A percentile compares a stretch with the other conserved stretches of the same genome.
phyloP scores from a whole-genome alignment of 345 rosid genomes.

The Gossypium stocksii region DNA sequence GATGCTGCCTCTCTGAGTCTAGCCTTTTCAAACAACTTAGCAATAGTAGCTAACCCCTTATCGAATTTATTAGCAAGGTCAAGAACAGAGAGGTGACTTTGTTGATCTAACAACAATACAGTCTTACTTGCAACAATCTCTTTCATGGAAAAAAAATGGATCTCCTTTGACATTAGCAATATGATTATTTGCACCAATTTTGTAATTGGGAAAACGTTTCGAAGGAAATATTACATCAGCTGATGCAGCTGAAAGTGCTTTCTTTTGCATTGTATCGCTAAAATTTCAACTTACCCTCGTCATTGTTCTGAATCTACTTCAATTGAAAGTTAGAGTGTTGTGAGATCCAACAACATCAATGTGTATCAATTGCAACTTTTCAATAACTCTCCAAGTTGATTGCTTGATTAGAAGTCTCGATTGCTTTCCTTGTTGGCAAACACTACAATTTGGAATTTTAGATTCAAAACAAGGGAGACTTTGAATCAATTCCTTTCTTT shows the following conservation, averaged over 20 bases:
- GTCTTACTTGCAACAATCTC: conserved; percentile 93
- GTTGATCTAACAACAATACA: conserved; percentile 81
- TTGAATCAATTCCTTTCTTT: no score
- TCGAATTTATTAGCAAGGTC: conserved; percentile 92
- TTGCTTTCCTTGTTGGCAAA: no score
- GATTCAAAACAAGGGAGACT: no score
- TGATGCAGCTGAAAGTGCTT: conserved; percentile 68
- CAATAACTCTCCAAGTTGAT: no score
- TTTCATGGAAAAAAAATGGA: conserved; percentile 66
- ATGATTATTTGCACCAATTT: conserved; percentile 76
- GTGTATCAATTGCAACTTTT: no score
- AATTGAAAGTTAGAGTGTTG: no score
- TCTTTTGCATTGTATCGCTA: conserved; percentile 54
- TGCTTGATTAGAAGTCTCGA: no score
- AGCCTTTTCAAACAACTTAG: conserved; percentile 94
- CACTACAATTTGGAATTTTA: no score
- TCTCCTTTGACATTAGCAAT: conserved; percentile 67
- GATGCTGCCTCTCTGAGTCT: conserved; percentile 87
- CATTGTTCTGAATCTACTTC: conserved; percentile 32
- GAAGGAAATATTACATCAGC: conserved; percentile 81
- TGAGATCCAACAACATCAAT: no score
- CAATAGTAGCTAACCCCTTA: conserved; percentile 89
- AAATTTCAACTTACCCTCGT: conserved; percentile 69
- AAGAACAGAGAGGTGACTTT: conserved; percentile 84
- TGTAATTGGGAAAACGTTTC: conserved; percentile 77